Percentiles rank a stretch among this genome's conserved stretches.
Evolutionary conservation across 208 protist species (phyloP).

Genomic region (Trichomonas gallinae): DNA sequence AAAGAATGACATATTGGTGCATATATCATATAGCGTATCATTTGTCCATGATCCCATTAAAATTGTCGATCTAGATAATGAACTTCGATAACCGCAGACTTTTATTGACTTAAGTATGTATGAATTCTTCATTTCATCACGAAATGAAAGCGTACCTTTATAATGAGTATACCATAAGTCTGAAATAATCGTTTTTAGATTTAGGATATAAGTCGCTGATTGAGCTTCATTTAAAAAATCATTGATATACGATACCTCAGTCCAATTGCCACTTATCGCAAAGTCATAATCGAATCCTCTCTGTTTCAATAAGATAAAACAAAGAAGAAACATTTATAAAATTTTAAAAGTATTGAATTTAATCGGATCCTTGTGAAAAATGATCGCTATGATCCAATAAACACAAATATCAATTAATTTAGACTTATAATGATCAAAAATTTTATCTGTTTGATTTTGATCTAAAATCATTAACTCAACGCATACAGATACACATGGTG

Average conservation of each 20-base stretch:
- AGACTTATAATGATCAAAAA: no score
- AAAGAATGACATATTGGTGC: neutral
- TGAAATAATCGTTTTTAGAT: neutral
- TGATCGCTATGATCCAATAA: no score
- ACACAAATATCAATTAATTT: no score
- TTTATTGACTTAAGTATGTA: neutral
- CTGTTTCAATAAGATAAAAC: neutral
- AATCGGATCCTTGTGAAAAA: no score
- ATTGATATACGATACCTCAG: neutral
- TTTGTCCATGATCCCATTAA: neutral
- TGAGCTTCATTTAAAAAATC: neutral
- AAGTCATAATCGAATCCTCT: neutral
- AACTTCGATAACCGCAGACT: neutral
- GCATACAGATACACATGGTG: no score
- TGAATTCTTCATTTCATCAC: neutral
- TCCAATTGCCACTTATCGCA: neutral
- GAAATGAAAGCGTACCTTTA: neutral
- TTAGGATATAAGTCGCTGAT: neutral
- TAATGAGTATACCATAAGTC: neutral
- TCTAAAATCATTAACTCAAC: no score
- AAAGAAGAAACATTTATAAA: neutral
- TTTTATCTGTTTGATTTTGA: no score
- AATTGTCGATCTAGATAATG: neutral
- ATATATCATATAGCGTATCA: neutral
- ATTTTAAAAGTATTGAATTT: neutral